Percentiles rank a stretch among this genome's conserved stretches.
phyloP scores from a whole-genome alignment of 2,329 filamentous ascomycete genomes.

The Cladosporium sp. region DNA sequence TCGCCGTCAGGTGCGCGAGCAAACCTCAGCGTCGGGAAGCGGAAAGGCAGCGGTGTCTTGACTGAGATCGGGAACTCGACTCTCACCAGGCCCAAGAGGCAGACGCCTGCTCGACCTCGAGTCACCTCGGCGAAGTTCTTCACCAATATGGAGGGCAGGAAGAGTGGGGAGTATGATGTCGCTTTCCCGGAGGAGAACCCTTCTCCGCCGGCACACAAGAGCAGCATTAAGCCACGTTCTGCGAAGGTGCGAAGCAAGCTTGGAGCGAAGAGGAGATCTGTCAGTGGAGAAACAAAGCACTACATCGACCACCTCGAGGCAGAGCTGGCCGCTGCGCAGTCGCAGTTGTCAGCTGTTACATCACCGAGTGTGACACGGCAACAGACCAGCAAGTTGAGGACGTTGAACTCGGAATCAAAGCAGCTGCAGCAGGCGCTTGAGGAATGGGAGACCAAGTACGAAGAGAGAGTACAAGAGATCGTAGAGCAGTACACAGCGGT shows the following conservation, averaged over 20 bases:
- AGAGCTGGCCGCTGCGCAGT: slow-evolving; percentile 38
- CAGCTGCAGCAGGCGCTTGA: slow-evolving; percentile 30
- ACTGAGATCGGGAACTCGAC: slow-evolving; percentile 26
- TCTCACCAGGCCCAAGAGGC: slow-evolving; percentile 15
- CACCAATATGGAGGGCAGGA: slow-evolving; percentile 11
- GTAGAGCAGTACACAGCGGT: slow-evolving; percentile 24
- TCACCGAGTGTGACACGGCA: slow-evolving; percentile 35
- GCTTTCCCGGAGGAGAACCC: slow-evolving; percentile 12
- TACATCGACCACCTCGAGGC: slow-evolving; percentile 47
- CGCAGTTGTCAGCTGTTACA: slow-evolving; percentile 33
- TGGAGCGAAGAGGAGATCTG: slow-evolving; percentile 24
- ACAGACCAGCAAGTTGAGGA: slow-evolving; percentile 33
- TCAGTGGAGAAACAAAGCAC: slow-evolving; percentile 36
- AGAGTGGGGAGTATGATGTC: slow-evolving; percentile 13
- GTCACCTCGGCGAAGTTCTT: slow-evolving; percentile 17
- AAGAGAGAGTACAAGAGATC: slow-evolving; percentile 31
- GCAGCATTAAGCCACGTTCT: slow-evolving; percentile 15
- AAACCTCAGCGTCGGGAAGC: slow-evolving; percentile 17
- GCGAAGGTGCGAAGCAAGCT: slow-evolving; percentile 20
- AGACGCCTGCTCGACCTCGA: slow-evolving; percentile 9
- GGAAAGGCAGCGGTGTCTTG: slow-evolving; percentile 20
- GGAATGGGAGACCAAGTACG: slow-evolving; percentile 33
- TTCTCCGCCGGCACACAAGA: slow-evolving; percentile 14
- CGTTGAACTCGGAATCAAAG: slow-evolving; percentile 29
- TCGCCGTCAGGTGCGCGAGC: slow-evolving; percentile 16